Evolutionary conservation across 371 early-diverging fungal species (phyloP).

Genomic region (Mucor indicus): DNA sequence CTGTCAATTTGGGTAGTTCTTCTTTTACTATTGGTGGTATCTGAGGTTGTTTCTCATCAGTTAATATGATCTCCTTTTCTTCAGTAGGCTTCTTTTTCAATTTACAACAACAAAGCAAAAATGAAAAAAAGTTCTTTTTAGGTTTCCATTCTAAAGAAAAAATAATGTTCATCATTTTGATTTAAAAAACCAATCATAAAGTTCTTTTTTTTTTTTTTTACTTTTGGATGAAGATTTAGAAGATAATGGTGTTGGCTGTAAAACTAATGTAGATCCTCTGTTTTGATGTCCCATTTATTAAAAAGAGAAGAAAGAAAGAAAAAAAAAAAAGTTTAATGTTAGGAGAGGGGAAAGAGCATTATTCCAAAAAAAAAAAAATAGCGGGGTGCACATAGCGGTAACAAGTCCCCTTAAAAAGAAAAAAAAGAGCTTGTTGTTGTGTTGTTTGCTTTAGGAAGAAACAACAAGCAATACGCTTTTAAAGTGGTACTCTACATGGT

Average conservation of each 20-base stretch:
- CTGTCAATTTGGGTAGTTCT: background rate
- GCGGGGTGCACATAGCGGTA: no score
- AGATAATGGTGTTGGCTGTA: background rate
- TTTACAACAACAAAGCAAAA: background rate
- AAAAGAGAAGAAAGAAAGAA: no score
- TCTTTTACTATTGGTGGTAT: background rate
- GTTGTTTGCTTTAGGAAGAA: no score
- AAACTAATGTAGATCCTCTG: constrained; percentile 1
- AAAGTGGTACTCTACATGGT: no score
- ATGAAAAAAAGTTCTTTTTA: constrained; percentile 3
- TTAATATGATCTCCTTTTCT: background rate
- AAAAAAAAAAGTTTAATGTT: no score
- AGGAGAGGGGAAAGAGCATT: no score
- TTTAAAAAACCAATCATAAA: no score
- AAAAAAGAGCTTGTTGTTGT: no score
- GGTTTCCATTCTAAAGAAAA: constrained; percentile 1
- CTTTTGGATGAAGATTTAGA: constrained; percentile 1
- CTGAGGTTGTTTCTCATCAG: background rate
- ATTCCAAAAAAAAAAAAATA: no score
- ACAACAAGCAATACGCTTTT: no score
- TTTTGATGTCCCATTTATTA: background rate
- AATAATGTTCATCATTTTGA: background rate
- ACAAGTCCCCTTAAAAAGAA: no score
- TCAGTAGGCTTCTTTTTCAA: background rate
- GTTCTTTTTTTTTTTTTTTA: background rate